These are phyloP conservation scores for Sutorius australiensis DNA, from an alignment of 768 basidiomycete genomes.

Conservation along the genomic window DNA sequence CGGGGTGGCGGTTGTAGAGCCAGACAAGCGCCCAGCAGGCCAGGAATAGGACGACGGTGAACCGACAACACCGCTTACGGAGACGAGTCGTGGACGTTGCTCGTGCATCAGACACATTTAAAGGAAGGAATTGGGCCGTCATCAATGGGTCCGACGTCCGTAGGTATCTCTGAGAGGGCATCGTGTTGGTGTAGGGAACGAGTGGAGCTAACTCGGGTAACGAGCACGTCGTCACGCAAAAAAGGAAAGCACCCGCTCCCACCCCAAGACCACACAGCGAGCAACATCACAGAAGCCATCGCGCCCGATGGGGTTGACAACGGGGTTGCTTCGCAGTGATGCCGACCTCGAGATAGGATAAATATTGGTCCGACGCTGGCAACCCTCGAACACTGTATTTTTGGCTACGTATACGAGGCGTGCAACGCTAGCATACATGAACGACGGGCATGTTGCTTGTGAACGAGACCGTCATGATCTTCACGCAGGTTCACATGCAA, in stretches of 20 bases:
- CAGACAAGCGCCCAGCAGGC: constrained; percentile 12
- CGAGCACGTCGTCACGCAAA: background rate
- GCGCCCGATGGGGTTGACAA: background rate
- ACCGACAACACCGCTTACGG: constrained; percentile 10
- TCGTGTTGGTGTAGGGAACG: constrained; percentile 2
- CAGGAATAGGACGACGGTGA: constrained; percentile 13
- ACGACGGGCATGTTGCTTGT: background rate
- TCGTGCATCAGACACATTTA: constrained; percentile 11
- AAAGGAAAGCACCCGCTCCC: constrained; percentile 1
- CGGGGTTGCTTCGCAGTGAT: background rate
- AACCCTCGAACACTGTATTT: background rate
- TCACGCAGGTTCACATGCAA: constrained; percentile 8
- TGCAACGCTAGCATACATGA: background rate
- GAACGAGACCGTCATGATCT: background rate
- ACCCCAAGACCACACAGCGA: background rate
- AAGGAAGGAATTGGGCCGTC: constrained; percentile 17
- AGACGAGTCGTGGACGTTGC: background rate
- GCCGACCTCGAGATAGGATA: background rate
- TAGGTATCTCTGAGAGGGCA: constrained; percentile 10
- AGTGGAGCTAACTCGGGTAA: background rate
- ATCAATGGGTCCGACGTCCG: constrained; percentile 3
- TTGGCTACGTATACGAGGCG: background rate
- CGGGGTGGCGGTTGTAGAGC: constrained; percentile 7
- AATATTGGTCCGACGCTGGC: background rate
- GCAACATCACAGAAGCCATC: background rate